Percentiles rank a stretch among this genome's conserved stretches.
Evolutionary conservation across 169 alveolate species (phyloP).

Genomic region (Plasmodium knowlesi): DNA sequence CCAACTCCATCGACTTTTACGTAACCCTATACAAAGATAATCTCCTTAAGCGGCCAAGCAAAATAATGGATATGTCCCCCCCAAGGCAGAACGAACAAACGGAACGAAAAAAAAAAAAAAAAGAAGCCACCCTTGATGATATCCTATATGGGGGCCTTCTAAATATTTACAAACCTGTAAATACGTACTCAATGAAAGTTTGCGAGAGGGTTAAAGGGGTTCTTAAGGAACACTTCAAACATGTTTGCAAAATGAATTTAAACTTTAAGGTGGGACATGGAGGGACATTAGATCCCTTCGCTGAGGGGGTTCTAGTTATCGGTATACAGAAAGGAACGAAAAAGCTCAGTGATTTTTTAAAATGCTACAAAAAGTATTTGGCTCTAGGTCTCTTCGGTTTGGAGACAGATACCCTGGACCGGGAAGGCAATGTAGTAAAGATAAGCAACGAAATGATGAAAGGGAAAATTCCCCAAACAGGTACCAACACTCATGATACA

Average conservation of each 20-base stretch:
- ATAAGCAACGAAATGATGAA: conserved; percentile 17
- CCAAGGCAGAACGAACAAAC: not conserved
- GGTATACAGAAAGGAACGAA: conserved; percentile 84
- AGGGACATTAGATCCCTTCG: conserved; percentile 83
- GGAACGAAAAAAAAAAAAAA: not conserved
- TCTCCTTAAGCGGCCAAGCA: not conserved
- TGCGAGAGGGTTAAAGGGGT: conserved; percentile 28
- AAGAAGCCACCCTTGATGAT: conserved; percentile 54
- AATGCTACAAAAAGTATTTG: conserved; percentile 80
- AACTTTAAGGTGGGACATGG: conserved; percentile 86
- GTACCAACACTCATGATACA: not conserved
- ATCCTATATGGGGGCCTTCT: conserved; percentile 64
- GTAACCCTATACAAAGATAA: not conserved
- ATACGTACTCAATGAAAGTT: conserved; percentile 38
- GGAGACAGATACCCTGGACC: conserved; percentile 83
- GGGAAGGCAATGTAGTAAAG: conserved; percentile 31
- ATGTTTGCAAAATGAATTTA: conserved; percentile 7
- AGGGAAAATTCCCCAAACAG: not conserved
- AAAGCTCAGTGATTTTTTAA: conserved; percentile 71
- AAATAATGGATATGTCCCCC: not conserved
- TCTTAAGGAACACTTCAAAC: conserved; percentile 10
- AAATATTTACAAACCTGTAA: conserved; percentile 60
- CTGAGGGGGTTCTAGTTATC: conserved; percentile 83
- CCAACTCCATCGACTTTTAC: not conserved
- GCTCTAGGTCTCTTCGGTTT: conserved; percentile 79